Evolutionary conservation across 345 rosid genomes (phyloP), one percentile per base, ranked within the genome.

Genomic region (Arabidopsis arenosa): DNA sequence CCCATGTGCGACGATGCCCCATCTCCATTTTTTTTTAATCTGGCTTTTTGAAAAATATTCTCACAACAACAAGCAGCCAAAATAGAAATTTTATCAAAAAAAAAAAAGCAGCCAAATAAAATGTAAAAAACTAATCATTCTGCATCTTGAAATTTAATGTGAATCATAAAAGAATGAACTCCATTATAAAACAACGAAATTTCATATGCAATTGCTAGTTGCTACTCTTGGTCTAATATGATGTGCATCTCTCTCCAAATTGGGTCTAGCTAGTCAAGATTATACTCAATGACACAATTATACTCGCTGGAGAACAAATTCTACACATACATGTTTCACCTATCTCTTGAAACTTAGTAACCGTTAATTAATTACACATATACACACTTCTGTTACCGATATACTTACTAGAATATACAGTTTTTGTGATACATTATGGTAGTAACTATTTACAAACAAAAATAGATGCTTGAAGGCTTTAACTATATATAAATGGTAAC

Each of bases 1-100:
- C 52, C 80, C 80, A 77, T 77, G 80, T 77, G 80, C 76, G 55
- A 51, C 67, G 72, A 77, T 70, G 72, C 56, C 76, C 80, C 80
- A 77, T 64, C 63, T 63, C 59, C 62, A 35, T 55, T 40, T 44
- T 49, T 49, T 15, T 13, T 43, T 28, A 13, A 59, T 63, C 53
- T 62, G 28, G 40, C 45, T 26, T 68, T 68, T 62, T 53, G 40
- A 35, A 69, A 63, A 63, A 9, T 58, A 67, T 75, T 71, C 72
- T 47, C 72, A 48, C 61, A 55, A 70, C 81, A 66, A 66, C 36
- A 78, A 78, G 69, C 68, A 72, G 74, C 76, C 72, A 77, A 76
- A 63, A 45, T 9, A 37, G 49, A 44, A 44, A 14, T 44, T 14
- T 44, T 44, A 14, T 44, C 17, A 1, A 6, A 45, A 14, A 13